Evolutionary conservation across 2,329 filamentous ascomycete species (phyloP), one percentile per base, ranked within the genome.

Genomic region (Colletotrichum aenigma): DNA sequence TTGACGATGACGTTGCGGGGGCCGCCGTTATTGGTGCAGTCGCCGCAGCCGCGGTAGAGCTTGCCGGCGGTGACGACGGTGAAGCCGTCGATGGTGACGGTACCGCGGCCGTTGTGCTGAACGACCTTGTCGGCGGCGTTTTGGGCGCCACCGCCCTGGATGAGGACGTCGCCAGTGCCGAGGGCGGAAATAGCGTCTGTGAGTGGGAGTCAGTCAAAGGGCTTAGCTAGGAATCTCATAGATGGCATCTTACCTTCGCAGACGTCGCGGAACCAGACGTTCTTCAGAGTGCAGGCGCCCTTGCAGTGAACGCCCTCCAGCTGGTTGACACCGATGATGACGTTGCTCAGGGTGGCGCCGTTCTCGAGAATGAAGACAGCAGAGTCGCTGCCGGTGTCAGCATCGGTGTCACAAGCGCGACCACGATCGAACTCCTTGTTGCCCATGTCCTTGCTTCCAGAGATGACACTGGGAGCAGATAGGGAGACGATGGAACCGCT

Each of bases 311-410:
- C 85, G 69, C 86, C 88, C 81, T 89, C 89, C 43, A 86, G 84
- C 76, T 89, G 84, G 74, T 87, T 85, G n/a, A 84, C 84, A 26
- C 89, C 88, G 68, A 90, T 90, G 79, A 90, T 89, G 80, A 88
- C 88, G 78, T 90, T 90, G 77, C 85, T 86, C 32, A 90, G 82
- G 30, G 85, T 88, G 34, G 86, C 89, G 34, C 89, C 89, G 66
- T 86, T 83, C 80, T 87, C 84, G 68, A 91, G 83, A 76, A 88
- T 84, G 85, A 91, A 91, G 80, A 91, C 88, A 61, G 89, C 87
- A 67, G 78, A 79, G 6, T 77, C 78, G 26, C 74, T 77, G 68
- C 77, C 77, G 3, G 75, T 79, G 68, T 79, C 78, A 34, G 56
- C 78, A 13, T 78, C 77, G 15, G 69, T 77, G 65, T 78, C 68